Evolutionary conservation across 495 filamentous ascomycete species (phyloP), one percentile per base, ranked within the genome.

Genomic region (Penicillium chermesinum): DNA sequence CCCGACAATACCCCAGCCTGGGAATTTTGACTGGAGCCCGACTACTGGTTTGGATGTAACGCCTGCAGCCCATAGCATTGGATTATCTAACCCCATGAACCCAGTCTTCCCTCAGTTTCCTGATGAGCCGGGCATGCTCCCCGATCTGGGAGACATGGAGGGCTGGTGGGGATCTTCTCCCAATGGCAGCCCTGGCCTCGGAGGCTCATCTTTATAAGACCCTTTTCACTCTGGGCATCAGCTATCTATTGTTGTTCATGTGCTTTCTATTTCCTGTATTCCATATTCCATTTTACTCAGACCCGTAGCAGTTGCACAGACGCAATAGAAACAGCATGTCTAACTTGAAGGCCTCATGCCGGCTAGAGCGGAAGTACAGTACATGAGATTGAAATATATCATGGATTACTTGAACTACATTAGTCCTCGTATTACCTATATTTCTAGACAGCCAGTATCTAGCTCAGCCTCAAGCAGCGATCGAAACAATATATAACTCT

Each of bases 161-260:
- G 54, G 62, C 0, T 74, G 71, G 71, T 72, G 71, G 71, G 61
- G 61, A 21, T 61, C 65, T 25, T 61, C 65, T 7, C 57, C 66
- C 1, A 48, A 52, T 38, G 58, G 46, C 33, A 57, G 48, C 41
- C 34, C 56, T 7, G 52, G 48, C 17, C 40, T 57, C 16, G 52
- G 55, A 35, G 41, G 30, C 3, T 25, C 40, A 14, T 14, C 18
- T 7, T 17, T 44, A 20, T 44, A 44, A 40, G 25, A 30, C 25
- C 25, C 4, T 30, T 30, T n/a, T n/a, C n/a, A n/a, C n/a, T n/a
- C n/a, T n/a, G n/a, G n/a, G n/a, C n/a, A n/a, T n/a, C n/a, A n/a
- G n/a, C n/a, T n/a, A n/a, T n/a, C n/a, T n/a, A n/a, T n/a, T n/a
- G n/a, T n/a, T n/a, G n/a, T n/a, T n/a, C n/a, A n/a, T n/a, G n/a